phyloP scores from a whole-genome alignment of 345 rosid genomes.

The Sonneratia caseolaris region DNA sequence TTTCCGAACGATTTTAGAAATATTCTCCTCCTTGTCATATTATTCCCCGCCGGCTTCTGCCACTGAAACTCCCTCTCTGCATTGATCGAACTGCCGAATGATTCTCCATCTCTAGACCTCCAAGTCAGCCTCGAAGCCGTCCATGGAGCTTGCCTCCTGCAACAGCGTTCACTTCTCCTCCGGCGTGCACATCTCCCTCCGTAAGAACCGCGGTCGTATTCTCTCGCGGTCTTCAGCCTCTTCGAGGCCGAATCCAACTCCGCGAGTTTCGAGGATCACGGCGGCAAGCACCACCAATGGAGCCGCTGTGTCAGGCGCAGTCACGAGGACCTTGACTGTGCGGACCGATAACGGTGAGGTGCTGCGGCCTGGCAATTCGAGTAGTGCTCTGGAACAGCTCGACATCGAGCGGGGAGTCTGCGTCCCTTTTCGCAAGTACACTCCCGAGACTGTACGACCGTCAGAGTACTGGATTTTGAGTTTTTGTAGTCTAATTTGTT shows the following conservation, averaged over 20 bases:
- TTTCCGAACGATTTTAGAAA: background rate
- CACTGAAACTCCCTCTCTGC: background rate
- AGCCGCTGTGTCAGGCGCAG: background rate
- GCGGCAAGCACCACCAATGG: background rate
- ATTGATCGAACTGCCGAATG: background rate
- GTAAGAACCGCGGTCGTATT: background rate
- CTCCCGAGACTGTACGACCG: constrained; percentile 75
- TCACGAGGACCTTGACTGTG: background rate
- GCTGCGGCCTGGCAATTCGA: constrained; percentile 22
- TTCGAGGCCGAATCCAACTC: background rate
- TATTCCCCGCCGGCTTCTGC: background rate
- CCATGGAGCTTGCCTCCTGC: constrained; percentile 5
- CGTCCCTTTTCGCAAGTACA: constrained; percentile 90
- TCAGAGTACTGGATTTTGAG: background rate
- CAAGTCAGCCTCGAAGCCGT: background rate
- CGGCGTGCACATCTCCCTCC: background rate
- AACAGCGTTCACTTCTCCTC: background rate
- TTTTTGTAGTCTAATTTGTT: background rate
- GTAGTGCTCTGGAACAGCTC: constrained; percentile 69
- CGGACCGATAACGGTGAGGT: background rate
- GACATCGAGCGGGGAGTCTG: constrained; percentile 98
- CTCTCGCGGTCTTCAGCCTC: background rate
- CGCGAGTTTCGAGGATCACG: background rate
- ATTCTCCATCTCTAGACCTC: background rate
- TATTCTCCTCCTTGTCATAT: background rate